Evolutionary conservation across 345 rosid genomes (phyloP).

Genomic region (Mangifera indica): DNA sequence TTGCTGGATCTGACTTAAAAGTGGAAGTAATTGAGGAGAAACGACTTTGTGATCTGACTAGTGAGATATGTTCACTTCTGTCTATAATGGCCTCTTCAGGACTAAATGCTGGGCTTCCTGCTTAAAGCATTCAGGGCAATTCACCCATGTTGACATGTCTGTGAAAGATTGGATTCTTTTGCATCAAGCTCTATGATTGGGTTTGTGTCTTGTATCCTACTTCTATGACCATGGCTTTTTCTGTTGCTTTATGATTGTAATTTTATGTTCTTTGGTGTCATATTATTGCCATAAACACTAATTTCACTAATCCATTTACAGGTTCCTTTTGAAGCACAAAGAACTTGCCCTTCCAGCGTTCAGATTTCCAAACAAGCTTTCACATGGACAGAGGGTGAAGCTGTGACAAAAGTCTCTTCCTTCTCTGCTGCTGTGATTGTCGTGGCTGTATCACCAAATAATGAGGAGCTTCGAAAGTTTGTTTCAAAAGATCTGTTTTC

Average conservation of each 20-base stretch:
- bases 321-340: conserved; percentile 76
- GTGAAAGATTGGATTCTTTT: conserved; percentile 66
- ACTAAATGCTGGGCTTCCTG: conserved; percentile 69
- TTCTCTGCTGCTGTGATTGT: conserved; percentile 65
- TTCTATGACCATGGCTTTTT: conserved; percentile 17
- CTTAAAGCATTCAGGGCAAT: conserved; percentile 70
- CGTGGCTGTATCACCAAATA: conserved; percentile 63
- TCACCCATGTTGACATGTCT: conserved; percentile 55
- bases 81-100: conserved; percentile 66
- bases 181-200: conserved; percentile 69
- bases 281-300: background rate
- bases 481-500: conserved; percentile 75
- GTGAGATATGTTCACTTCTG: conserved; percentile 75
- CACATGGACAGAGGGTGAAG: conserved; percentile 90
- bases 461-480: conserved; percentile 59
- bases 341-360: conserved; percentile 64
- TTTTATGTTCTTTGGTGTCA: background rate
- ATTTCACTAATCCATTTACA: conserved; percentile 33
- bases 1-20: conserved; percentile 71
- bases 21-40: conserved; percentile 97
- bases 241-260: background rate
- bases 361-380: conserved; percentile 69
- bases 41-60: conserved; percentile 78
- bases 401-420: conserved; percentile 67
- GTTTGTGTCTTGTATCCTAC: conserved; percentile 39